Conservation (phyloP, 2,329 filamentous ascomycete species). For the Parastagonospora avenae region DNA sequence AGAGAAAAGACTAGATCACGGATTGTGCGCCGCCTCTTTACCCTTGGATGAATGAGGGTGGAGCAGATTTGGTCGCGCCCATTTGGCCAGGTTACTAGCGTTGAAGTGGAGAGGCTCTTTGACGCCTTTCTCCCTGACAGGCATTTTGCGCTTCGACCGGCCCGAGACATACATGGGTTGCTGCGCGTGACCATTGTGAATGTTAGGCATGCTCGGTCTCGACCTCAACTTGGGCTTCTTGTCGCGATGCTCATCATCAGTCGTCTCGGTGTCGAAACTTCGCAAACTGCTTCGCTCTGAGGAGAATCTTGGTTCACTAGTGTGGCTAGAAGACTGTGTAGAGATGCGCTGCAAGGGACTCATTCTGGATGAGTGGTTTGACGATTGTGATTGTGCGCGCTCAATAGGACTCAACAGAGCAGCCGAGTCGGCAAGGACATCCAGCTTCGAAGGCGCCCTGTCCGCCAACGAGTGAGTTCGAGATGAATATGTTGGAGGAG, state of each 20-base stretch:
- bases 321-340: conserved; percentile 23
- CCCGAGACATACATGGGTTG: conserved; percentile 48
- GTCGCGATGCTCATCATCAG: conserved; percentile 47
- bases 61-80: conserved; percentile 36
- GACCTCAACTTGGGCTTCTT: conserved; percentile 48
- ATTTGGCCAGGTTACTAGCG: conserved; percentile 43
- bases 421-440: conserved; percentile 46
- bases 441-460: conserved; percentile 44
- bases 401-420: conserved; percentile 43
- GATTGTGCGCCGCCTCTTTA: conserved; percentile 37
- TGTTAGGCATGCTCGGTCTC: conserved; percentile 43
- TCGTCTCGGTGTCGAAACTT: conserved; percentile 44
- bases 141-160: conserved; percentile 50
- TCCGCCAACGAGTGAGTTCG: conserved; percentile 47
- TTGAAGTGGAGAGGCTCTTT: conserved; percentile 49
- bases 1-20: background rate
- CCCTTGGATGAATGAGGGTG: conserved; percentile 44
- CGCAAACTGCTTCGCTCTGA: conserved; percentile 45
- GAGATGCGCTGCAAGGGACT: conserved; percentile 17
- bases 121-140: conserved; percentile 43
- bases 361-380: conserved; percentile 14
- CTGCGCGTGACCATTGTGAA: conserved; percentile 29
- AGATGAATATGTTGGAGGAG: conserved; percentile 50
- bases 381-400: conserved; percentile 31
- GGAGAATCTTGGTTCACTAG: conserved; percentile 30